Percentiles rank a stretch among this genome's conserved stretches.
Conservation (phyloP, 2,329 filamentous ascomycete genomes). For the Fusarium liriodendri region DNA sequence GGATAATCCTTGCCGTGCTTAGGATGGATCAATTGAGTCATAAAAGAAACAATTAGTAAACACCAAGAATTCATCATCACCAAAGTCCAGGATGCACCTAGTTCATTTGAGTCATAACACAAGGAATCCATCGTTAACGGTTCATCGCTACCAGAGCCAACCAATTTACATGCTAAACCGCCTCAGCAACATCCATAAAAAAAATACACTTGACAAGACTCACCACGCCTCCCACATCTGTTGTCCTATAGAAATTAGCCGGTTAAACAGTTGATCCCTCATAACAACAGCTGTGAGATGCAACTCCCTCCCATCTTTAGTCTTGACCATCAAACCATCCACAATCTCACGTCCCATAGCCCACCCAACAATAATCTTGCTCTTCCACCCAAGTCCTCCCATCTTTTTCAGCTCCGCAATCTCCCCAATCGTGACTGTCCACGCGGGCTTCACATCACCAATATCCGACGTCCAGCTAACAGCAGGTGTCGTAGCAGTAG, state of each 20-base stretch:
- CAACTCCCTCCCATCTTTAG: constrained; percentile 64
- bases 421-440: constrained; percentile 77
- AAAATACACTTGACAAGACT: neutral
- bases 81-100: neutral
- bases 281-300: constrained; percentile 78
- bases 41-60: neutral
- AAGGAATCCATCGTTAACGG: constrained; percentile 8
- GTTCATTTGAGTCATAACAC: constrained; percentile 1
- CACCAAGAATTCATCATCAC: neutral
- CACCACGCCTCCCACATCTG: constrained; percentile 88
- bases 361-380: constrained; percentile 85
- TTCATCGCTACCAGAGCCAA: constrained; percentile 3
- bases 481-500: constrained; percentile 73
- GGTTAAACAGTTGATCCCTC: constrained; percentile 84
- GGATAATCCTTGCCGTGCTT: neutral
- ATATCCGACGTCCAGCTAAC: constrained; percentile 72
- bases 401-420: constrained; percentile 82
- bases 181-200: neutral
- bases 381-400: constrained; percentile 86
- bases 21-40: neutral
- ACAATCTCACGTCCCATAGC: constrained; percentile 78
- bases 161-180: neutral
- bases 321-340: constrained; percentile 77
- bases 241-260: constrained; percentile 77
- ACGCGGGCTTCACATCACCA: constrained; percentile 69